These are phyloP conservation scores for Paramecium tetraurelia DNA, from an alignment of 73 alveolate species.

Conservation along the genomic window DNA sequence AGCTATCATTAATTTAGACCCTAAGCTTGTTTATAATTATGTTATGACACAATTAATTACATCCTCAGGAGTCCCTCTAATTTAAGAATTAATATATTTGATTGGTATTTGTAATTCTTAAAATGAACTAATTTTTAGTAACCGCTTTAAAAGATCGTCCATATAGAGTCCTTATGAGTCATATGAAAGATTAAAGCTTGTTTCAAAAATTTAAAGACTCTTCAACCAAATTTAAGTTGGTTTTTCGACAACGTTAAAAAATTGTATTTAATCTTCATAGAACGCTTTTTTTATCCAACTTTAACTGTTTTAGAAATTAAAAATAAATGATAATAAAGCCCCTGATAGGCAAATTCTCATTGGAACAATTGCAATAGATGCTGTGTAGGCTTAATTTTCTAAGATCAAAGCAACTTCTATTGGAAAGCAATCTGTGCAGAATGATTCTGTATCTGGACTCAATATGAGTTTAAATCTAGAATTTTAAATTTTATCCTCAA, in stretches of 20 bases:
- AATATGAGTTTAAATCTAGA: not conserved
- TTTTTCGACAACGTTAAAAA: not conserved
- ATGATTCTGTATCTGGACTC: not conserved
- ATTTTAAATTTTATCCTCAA: not conserved
- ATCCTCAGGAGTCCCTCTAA: not conserved
- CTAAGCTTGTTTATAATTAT: not conserved
- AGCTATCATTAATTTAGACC: not conserved
- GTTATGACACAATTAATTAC: not conserved
- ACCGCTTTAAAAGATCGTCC: not conserved
- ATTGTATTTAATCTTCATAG: not conserved
- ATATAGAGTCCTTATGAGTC: not conserved
- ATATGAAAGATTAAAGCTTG: not conserved
- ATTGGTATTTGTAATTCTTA: not conserved
- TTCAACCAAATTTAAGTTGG: not conserved
- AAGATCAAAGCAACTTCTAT: not conserved
- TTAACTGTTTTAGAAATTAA: not conserved
- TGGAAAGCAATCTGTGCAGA: not conserved
- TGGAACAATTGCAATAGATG: not conserved
- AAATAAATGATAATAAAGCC: not conserved
- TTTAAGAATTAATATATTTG: not conserved
- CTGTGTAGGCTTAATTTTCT: not conserved
- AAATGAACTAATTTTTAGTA: conserved; percentile 27
- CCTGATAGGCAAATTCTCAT: conserved; percentile 25
- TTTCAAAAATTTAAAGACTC: not conserved
- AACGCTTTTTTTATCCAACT: not conserved